Evolutionary conservation across 768 basidiomycete species (phyloP).

Genomic region (Rhodotorula toruloides): DNA sequence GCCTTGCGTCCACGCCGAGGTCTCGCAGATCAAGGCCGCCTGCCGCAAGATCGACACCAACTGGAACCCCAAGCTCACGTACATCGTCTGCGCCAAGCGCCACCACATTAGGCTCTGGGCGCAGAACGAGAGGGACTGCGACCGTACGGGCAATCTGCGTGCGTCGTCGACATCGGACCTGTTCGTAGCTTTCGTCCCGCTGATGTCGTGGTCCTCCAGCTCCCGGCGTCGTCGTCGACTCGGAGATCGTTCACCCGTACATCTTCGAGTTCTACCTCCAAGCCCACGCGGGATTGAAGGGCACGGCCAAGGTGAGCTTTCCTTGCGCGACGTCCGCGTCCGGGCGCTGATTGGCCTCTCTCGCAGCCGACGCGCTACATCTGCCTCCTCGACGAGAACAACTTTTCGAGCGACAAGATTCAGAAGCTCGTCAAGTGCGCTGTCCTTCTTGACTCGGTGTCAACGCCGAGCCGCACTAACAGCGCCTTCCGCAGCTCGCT

Average conservation of each 20-base stretch:
- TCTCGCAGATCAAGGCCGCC: constrained; percentile 25
- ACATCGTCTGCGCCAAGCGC: constrained; percentile 36
- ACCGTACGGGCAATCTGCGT: constrained; percentile 35
- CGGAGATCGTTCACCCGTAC: constrained; percentile 18
- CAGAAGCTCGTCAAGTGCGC: constrained; percentile 30
- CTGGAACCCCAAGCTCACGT: constrained; percentile 30
- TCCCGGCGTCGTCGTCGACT: constrained; percentile 33
- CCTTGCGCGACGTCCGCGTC: not conserved
- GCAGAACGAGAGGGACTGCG: constrained; percentile 15
- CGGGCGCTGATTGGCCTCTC: not conserved
- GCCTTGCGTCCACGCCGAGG: constrained; percentile 26
- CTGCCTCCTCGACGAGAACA: constrained; percentile 37
- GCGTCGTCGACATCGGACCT: not conserved
- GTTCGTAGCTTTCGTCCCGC: not conserved
- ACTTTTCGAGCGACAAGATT: constrained; percentile 30
- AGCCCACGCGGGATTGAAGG: constrained; percentile 36
- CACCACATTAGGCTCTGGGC: constrained; percentile 32
- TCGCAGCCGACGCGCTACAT: constrained; percentile 38
- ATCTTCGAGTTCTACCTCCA: constrained; percentile 15
- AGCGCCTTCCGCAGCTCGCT: constrained; percentile 24
- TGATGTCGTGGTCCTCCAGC: not conserved
- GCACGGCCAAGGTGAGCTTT: constrained; percentile 22
- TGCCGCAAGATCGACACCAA: constrained; percentile 18
- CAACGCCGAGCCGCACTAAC: too few species aligned
- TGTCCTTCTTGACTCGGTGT: not conserved